Percentiles rank a stretch among this genome's conserved stretches.
phyloP scores from a whole-genome alignment of 345 rosid species.

The Hibiscus tridactylites region DNA sequence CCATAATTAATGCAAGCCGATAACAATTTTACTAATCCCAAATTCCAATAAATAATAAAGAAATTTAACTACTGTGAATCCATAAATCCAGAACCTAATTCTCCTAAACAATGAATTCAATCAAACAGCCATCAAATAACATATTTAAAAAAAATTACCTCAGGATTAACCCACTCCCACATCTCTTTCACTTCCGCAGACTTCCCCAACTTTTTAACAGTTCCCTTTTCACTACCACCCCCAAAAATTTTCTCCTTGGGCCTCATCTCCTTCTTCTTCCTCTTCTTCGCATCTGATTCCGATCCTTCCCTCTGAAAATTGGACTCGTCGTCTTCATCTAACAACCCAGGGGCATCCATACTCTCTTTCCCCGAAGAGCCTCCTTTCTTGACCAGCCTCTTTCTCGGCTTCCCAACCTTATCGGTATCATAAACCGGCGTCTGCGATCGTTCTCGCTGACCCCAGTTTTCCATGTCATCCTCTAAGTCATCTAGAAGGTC shows the following conservation, averaged over 20 bases:
- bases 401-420: constrained; percentile 62
- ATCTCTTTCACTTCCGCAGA: constrained; percentile 73
- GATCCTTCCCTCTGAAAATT: constrained; percentile 29
- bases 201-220: constrained; percentile 29
- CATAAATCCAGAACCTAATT: neutral
- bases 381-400: constrained; percentile 79
- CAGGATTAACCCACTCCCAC: constrained; percentile 90
- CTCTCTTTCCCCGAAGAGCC: constrained; percentile 25
- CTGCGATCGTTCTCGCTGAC: constrained; percentile 45
- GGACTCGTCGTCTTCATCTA: constrained; percentile 51
- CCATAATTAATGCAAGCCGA: neutral
- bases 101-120: neutral
- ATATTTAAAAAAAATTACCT: constrained; percentile 33
- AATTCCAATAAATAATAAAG: neutral
- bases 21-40: neutral
- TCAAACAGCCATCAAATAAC: constrained; percentile 8
- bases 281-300: constrained; percentile 42
- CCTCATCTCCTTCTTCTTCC: constrained; percentile 59
- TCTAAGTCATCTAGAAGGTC: constrained; percentile 44
- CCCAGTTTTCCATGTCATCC: constrained; percentile 56
- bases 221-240: constrained; percentile 32
- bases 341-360: constrained; percentile 33
- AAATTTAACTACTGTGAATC: neutral
- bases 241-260: constrained; percentile 31
- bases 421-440: constrained; percentile 63